Base-by-base conservation (phyloP, 148 eudicot genomes). In the Arbutus unedo region DNA sequence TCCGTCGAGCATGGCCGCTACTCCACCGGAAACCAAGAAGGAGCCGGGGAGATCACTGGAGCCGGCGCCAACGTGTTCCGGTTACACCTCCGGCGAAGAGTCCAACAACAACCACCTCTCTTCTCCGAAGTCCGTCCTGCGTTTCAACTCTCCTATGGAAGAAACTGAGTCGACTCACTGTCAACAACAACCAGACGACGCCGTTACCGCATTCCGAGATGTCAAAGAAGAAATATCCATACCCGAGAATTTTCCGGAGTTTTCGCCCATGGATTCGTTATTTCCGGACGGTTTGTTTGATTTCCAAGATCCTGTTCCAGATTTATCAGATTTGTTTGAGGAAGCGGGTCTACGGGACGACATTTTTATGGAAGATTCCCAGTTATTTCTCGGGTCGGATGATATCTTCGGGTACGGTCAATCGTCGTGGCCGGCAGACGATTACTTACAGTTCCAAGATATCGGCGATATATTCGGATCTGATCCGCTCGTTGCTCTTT, bases 101-200 rank as follows among this genome's bases (percentile, higher is more conserved):
- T 66, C 71, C 0, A 66, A 66, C 71, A 66, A 66, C 71, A 72
- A 76, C 15, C 70, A 77, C 2, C 71, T 87, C 9, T 60, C 74
- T 81, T 94, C 98, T 0, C 98, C 98, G 0, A 94, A 85, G 18
- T 94, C 98, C 0, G 95, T 94, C 16, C 92, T 94, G 2, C 91
- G 92, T 0, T 92, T 45, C 41, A 85, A 51, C 66, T 60, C 86
- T 4, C 49, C 85, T 43, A 79, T 53, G 23, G 84, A 74, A 14
- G 88, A 84, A 45, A 79, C 85, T 0, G 90, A 86, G 66, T 86
- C 88, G 70, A 86, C 75, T 43, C 79, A 80, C 19, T 75, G 60
- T 76, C 72, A 64, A 18, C 77, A 25, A 31, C 71, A 41, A 4
- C 1, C 31, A 55, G 77, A 77, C 81, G 78, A 74, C 54, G 67